Evolutionary conservation across 331 rosid genomes (phyloP), one percentile per base, ranked within the genome.

Genomic region (Pyracantha coccinea): DNA sequence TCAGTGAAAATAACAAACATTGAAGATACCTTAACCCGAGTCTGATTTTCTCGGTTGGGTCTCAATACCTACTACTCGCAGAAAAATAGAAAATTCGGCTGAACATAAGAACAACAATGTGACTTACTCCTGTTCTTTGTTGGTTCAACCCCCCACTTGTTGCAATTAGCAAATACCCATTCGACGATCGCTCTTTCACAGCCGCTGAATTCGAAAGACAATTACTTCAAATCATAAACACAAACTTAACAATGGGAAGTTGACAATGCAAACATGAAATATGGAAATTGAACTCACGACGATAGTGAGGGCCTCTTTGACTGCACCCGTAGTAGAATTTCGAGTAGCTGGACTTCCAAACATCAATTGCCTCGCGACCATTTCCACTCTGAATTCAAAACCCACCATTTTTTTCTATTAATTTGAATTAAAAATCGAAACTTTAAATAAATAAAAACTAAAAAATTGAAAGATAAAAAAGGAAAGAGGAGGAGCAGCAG

Each of bases 121-220:
- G 69, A 81, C 97, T 89, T 82, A 95, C 99, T 81, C 99, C 98
- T 33, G 97, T 95, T 85, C 99, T 83, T 83, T 95, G 99, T 70
- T 95, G 99, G 79, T 95, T 92, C 79, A 95, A 77, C 57, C 99
- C 99, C 77, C 99, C 99, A 74, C 98, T 95, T 25, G 97, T 88
- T 45, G 97, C 99, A 74, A 95, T 88, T 81, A 95, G 97, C 84
- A 92, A 82, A 84, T 95, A 95, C 24, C 98, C 99, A 80, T 89
- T 92, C 4, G 99, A 92, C 35, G 75, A 65, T 61, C 75, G 85
- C 82, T 95, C 90, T 16, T 64, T 78, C 69, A 82, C 87, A 70
- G 89, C 87, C 61, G 90, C 98, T 95, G 75, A 44, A 84, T 86
- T 78, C 75, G 69, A 15, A 55, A 82, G 45, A 20, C 50, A 69